A percentile compares a stretch with the other conserved stretches of the same genome.
These are phyloP conservation scores for Pirum gemmata DNA, from an alignment of 78 protist species.

Conservation along the genomic window DNA sequence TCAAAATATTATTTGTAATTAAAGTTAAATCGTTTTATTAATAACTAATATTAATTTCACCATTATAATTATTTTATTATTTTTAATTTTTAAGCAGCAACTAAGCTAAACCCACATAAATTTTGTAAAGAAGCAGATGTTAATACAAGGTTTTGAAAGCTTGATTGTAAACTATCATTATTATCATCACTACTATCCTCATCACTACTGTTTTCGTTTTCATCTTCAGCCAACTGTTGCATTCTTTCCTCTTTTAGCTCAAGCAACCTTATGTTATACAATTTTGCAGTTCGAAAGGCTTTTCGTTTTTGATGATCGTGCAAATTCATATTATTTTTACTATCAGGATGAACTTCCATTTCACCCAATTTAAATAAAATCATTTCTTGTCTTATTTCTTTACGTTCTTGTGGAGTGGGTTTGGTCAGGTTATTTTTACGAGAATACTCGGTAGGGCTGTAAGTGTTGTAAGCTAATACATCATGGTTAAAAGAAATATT, in stretches of 20 bases:
- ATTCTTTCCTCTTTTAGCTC: neutral
- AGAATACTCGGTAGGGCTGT: neutral
- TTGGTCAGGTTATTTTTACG: neutral
- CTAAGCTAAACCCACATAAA: too few species aligned
- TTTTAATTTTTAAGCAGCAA: too few species aligned
- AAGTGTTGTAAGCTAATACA: neutral
- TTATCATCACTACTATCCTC: too few species aligned
- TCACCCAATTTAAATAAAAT: constrained; percentile 24
- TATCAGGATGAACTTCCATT: constrained; percentile 29
- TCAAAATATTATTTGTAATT: too few species aligned
- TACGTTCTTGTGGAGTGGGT: neutral
- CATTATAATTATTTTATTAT: too few species aligned
- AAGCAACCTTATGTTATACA: too few species aligned
- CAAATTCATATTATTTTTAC: constrained; percentile 21
- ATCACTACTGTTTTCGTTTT: too few species aligned
- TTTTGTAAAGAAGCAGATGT: too few species aligned
- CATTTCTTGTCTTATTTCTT: neutral
- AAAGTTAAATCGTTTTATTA: too few species aligned
- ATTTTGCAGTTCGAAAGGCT: neutral
- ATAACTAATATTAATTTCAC: too few species aligned
- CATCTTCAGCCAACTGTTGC: neutral
- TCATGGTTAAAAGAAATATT: neutral
- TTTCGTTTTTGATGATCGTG: constrained; percentile 11
- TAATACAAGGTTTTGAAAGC: too few species aligned
- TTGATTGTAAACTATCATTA: too few species aligned